phyloP scores from a whole-genome alignment of 108 stramenopile species.

The Skeletonema marinoi region DNA sequence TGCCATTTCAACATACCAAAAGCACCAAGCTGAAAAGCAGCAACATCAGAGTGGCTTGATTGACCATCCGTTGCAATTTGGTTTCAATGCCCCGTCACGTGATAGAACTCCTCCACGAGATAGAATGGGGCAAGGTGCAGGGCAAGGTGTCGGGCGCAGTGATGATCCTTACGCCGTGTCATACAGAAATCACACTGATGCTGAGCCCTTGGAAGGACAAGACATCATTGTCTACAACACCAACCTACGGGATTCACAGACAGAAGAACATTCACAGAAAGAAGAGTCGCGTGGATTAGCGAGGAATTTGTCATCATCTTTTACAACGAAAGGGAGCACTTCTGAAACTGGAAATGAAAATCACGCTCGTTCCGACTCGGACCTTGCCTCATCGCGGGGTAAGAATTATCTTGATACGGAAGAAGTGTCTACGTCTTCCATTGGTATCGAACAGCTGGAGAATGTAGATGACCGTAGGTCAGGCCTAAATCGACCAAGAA shows the following conservation, averaged over 20 bases:
- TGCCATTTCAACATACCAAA: constrained; percentile 31
- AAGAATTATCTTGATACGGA: neutral
- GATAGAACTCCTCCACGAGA: neutral
- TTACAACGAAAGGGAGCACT: neutral
- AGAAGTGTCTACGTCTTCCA: neutral
- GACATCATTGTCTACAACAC: neutral
- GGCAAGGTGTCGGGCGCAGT: neutral
- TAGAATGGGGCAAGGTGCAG: neutral
- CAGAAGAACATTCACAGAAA: neutral
- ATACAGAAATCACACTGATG: neutral
- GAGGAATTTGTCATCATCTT: neutral
- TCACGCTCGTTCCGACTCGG: neutral
- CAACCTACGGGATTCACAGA: neutral
- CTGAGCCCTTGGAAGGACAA: neutral
- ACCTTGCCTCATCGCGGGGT: neutral
- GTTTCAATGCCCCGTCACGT: neutral
- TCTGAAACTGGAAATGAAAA: neutral
- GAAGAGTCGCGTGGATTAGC: neutral
- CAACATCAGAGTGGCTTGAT: neutral
- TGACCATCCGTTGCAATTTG: neutral
- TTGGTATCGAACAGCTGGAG: neutral
- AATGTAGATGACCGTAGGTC: neutral
- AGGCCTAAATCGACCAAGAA: neutral
- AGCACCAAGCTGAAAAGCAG: neutral
- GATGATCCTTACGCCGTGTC: neutral